Conservation (phyloP, 345 rosid genomes). For the Capsella bursapastoris region DNA sequence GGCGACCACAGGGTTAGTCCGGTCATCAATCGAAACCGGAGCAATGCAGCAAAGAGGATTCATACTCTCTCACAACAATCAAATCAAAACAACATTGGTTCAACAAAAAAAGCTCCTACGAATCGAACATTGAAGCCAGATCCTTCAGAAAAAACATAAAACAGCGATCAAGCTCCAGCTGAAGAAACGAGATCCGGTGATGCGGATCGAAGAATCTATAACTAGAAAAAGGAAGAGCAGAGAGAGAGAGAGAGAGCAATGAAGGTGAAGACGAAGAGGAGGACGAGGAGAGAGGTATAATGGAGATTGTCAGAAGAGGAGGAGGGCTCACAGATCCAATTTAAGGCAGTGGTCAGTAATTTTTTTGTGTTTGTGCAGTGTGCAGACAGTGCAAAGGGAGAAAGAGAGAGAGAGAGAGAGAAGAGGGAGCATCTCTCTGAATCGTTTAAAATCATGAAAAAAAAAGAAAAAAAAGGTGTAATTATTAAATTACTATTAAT, state of each 20-base stretch:
- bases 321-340: conserved; percentile 54
- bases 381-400: conserved; percentile 28
- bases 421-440: conserved; percentile 42
- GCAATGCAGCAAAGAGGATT: conserved; percentile 99
- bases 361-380: conserved; percentile 54
- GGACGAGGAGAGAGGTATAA: conserved; percentile 21
- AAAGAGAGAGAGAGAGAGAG: conserved; percentile 14
- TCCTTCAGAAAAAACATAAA: not conserved
- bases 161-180: not conserved
- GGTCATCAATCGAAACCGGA: conserved; percentile 95
- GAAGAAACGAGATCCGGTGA: conserved; percentile 37
- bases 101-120: not conserved
- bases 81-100: conserved; percentile 35
- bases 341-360: conserved; percentile 61
- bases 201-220: conserved; percentile 20
- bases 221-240: not conserved
- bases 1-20: conserved; percentile 59
- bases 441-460: conserved; percentile 38
- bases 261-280: not conserved
- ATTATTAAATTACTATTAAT: conserved; percentile 44
- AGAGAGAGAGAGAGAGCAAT: conserved; percentile 26
- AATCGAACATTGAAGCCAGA: conserved; percentile 1
- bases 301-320: conserved; percentile 46
- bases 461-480: conserved; percentile 6
- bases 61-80: conserved; percentile 43